These are phyloP conservation scores for Aspergillus candidus DNA, from an alignment of 2,329 filamentous ascomycete species.

Conservation along the genomic window DNA sequence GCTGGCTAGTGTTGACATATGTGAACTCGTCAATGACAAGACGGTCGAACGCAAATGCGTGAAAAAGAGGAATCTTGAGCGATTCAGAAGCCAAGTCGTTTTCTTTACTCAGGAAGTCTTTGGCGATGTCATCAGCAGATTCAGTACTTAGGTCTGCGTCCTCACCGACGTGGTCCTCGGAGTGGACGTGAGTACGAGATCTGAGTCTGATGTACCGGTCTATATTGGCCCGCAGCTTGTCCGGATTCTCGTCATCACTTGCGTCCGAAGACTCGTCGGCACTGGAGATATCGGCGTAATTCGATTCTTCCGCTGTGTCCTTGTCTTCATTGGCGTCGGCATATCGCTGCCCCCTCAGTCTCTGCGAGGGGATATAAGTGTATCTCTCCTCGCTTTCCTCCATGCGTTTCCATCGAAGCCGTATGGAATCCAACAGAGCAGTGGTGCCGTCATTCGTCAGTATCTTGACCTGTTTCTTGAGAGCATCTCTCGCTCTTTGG, in stretches of 20 bases:
- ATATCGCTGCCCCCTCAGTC: conserved; percentile 26
- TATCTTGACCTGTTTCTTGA: conserved; percentile 39
- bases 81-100: conserved; percentile 16
- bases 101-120: neutral
- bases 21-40: conserved; percentile 62
- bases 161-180: neutral
- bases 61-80: conserved; percentile 41
- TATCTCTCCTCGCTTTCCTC: conserved; percentile 33
- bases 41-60: conserved; percentile 57
- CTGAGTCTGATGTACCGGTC: conserved; percentile 9
- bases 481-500: conserved; percentile 33
- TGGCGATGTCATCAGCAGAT: neutral
- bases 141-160: neutral
- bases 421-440: conserved; percentile 28
- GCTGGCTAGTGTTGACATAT: conserved; percentile 44
- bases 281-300: conserved; percentile 14
- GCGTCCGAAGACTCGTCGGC: conserved; percentile 11
- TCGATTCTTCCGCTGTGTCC: neutral
- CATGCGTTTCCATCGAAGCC: conserved; percentile 23
- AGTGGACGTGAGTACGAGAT: neutral
- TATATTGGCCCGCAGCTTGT: conserved; percentile 13
- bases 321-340: conserved; percentile 11
- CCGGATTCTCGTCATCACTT: conserved; percentile 6
- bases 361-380: conserved; percentile 32
- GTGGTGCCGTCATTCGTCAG: conserved; percentile 26